phyloP scores from a whole-genome alignment of 306 rosid species.

The Arachis hypogaea region DNA sequence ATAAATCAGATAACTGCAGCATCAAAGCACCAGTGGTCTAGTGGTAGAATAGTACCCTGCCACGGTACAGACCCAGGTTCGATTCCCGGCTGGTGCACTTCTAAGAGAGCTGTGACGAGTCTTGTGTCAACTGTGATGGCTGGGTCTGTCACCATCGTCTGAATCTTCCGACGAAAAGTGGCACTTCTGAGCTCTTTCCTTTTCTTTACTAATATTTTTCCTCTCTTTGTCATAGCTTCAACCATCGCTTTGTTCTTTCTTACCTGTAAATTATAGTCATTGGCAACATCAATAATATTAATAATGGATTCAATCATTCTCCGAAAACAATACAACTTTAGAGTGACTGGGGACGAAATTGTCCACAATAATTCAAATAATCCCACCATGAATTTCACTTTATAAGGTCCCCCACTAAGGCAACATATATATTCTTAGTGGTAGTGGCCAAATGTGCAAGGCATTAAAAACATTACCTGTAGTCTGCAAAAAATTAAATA shows the following conservation, averaged over 20 bases:
- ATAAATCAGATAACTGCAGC: too few relatives aligned
- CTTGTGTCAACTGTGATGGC: not conserved
- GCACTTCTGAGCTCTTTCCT: conserved; percentile 24
- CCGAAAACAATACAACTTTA: not conserved
- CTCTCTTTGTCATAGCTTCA: not conserved
- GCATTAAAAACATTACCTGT: not conserved
- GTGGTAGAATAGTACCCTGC: conserved; percentile 96
- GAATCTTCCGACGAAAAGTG: conserved; percentile 1
- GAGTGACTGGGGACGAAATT: not conserved
- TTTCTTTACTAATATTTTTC: too few relatives aligned
- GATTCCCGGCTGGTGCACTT: conserved; percentile 83
- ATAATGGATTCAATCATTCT: conserved; percentile 3
- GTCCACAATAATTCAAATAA: not conserved
- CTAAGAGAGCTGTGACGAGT: not conserved
- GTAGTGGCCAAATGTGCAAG: not conserved
- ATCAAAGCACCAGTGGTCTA: conserved; percentile 84
- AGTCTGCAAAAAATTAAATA: not conserved
- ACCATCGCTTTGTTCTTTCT: not conserved
- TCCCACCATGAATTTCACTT: conserved; percentile 10
- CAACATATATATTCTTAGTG: conserved; percentile 5
- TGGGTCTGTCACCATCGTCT: conserved; percentile 29
- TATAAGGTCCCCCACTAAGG: conserved; percentile 33
- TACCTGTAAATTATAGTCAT: not conserved
- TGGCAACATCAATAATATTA: conserved; percentile 27
- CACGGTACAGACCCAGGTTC: conserved; percentile 78